Evolutionary conservation across 345 rosid genomes (phyloP), one percentile per base, ranked within the genome.

Genomic region (Camelina hispida): DNA sequence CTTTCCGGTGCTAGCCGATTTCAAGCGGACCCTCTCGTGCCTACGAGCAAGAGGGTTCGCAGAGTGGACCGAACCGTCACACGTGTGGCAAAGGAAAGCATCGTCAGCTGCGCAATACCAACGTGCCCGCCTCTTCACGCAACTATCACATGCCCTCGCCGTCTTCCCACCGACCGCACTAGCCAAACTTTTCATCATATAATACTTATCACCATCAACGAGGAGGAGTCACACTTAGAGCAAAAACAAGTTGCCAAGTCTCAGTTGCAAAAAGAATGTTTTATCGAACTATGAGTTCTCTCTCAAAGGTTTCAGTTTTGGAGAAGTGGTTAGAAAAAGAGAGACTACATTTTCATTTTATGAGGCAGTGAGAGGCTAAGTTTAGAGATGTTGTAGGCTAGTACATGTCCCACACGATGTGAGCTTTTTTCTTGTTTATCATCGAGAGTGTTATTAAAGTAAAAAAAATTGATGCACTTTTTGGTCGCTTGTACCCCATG

Each of bases 51-150:
- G 78, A 4, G 88, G 85, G 66, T 94, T 94, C 3, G 99, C 97
- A 1, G 96, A 90, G 76, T 94, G 97, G 28, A 94, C 96, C 2
- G 87, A 81, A 22, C 87, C 83, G 18, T 94, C 99, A 70, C 98
- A 94, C 20, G 77, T 68, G 77, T 91, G 93, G 82, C 98, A 94
- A 65, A 94, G 95, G 73, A 94, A 94, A 30, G 98, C 97, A 80
- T 94, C 98, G 47, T 94, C 97, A 1, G 98, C 89, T 0, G 92
- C 90, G 35, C 99, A 91, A 79, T 90, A 94, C 99, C 97, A 94
- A 4, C 97, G 82, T 0, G 97, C 97, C 15, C 97, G 75, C 77
- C 82, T 87, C 77, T 82, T 83, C 72, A 88, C 82, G 75, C 98
- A 94, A 64, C 83, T 85, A 65, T 94, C 97, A 65, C 98, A 94